Conservation (phyloP, 2,329 filamentous ascomycete species). For the Trichophyton rubrum region DNA sequence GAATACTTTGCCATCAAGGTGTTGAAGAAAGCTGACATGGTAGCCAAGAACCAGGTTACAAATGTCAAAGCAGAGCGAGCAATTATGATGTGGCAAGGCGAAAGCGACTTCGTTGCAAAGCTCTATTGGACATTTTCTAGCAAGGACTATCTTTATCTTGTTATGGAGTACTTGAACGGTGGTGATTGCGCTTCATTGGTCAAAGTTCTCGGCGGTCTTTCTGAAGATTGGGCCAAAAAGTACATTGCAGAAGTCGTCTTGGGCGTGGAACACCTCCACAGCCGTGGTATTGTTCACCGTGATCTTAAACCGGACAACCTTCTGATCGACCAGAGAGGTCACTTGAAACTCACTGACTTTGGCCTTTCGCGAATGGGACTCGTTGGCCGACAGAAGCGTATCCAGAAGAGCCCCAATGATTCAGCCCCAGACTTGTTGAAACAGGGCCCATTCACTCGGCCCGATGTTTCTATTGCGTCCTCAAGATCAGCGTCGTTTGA, state of each 20-base stretch:
- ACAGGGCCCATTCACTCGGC: slow-evolving; percentile 77
- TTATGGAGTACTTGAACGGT: slow-evolving; percentile 98
- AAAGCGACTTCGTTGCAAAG: slow-evolving; percentile 98
- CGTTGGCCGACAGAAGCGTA: slow-evolving; percentile 89
- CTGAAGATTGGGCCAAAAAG: slow-evolving; percentile 97
- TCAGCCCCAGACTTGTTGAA: slow-evolving; percentile 87
- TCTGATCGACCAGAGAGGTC: slow-evolving; percentile 90
- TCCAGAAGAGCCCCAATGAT: slow-evolving; percentile 64
- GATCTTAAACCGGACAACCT: slow-evolving; percentile 96
- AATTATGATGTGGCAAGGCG: slow-evolving; percentile 99
- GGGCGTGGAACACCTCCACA: slow-evolving; percentile 93
- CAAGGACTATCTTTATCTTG: slow-evolving; percentile 95
- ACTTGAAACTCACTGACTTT: slow-evolving; percentile 95
- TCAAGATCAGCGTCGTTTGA: slow-evolving; percentile 92
- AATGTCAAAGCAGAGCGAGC: slow-evolving; percentile 97
- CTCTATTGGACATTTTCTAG: slow-evolving; percentile 99
- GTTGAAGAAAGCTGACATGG: slow-evolving; percentile 98
- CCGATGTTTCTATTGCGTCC: slow-evolving; percentile 67
- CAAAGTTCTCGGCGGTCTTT: slow-evolving; percentile 80
- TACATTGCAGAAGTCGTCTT: slow-evolving; percentile 92
- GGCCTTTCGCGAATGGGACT: slow-evolving; percentile 94
- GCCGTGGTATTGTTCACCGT: slow-evolving; percentile 86
- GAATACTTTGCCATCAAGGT: slow-evolving; percentile 99
- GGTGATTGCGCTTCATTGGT: slow-evolving; percentile 94
- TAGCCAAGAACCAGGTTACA: slow-evolving; percentile 97